Evolutionary conservation across 2,329 filamentous ascomycete species (phyloP), one percentile per base, ranked within the genome.

Genomic region (Cytospora schulzeri): DNA sequence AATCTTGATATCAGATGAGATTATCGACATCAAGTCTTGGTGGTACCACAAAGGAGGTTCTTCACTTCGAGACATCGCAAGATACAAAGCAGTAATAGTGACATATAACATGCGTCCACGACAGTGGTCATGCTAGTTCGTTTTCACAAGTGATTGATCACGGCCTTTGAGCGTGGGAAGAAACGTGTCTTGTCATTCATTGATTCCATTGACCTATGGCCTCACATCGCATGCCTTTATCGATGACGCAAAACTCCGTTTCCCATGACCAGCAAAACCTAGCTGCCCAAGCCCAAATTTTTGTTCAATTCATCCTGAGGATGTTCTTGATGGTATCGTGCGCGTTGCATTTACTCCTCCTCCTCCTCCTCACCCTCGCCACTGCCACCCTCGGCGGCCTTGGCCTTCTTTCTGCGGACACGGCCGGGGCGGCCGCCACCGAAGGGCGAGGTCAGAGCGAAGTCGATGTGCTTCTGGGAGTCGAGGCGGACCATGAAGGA

Each of bases 391-490:
- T 96, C 92, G 69, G 93, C 92, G 74, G 95, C 92, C 86, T 92
- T 94, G 81, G 93, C 92, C 93, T 98, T 99, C 95, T 98, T 99
- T 88, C 95, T 96, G 83, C 92, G 90, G 78, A 97, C 94, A 88
- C 95, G 95, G 75, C 95, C 95, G 76, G 93, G 92, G 76, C 95
- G 93, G 79, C 95, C 95, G 80, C 93, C 93, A 83, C 95, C 95
- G 77, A 97, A 97, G 80, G 95, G 94, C 79, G 94, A 98, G 83
- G 90, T 96, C 72, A 99, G 89, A 70, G 95, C 88, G 81, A 99
- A 98, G 88, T 99, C 95, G 77, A 99, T 98, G 91, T 99, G 95
- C 92, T 99, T 99, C 90, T 99, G 95, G 76, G 93, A 97, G 88
- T 99, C 95, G 78, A 99, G 92, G 85, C 95, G 95, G 82, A 99